These are phyloP conservation scores for Hortiboletus rubellus DNA, from an alignment of 1,284 basidiomycete genomes.

Conservation along the genomic window DNA sequence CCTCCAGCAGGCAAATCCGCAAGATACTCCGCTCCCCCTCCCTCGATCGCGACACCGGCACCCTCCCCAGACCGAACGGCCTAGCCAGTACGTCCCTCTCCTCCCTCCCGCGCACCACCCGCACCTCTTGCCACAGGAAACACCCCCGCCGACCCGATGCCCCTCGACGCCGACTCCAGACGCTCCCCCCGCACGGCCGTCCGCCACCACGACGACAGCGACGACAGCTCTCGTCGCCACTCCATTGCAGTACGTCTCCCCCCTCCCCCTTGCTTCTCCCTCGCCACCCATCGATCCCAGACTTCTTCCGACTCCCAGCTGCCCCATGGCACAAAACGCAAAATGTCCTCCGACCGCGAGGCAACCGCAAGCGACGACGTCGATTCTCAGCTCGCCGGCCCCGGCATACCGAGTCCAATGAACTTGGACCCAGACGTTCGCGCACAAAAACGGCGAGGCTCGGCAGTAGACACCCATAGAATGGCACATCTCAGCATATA, in stretches of 20 bases:
- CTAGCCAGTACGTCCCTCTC: conserved; percentile 23
- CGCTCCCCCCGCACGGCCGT: conserved; percentile 25
- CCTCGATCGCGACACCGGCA: conserved; percentile 31
- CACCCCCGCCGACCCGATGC: conserved; percentile 41
- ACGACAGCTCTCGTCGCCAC: conserved; percentile 65
- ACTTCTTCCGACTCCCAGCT: conserved; percentile 41
- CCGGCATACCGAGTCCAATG: conserved; percentile 59
- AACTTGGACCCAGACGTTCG: conserved; percentile 61
- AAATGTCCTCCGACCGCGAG: conserved; percentile 70
- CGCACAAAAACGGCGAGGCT: conserved; percentile 75
- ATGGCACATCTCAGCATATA: conserved; percentile 70
- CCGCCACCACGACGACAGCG: conserved; percentile 49
- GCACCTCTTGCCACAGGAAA: conserved; percentile 28
- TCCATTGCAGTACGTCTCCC: conserved; percentile 55
- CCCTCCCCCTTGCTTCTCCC: not conserved
- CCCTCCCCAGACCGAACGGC: conserved; percentile 21
- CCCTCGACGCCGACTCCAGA: conserved; percentile 41
- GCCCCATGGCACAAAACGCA: conserved; percentile 71
- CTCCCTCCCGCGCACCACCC: not conserved
- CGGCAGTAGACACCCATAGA: conserved; percentile 70
- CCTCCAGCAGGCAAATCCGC: conserved; percentile 45
- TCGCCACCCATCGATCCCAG: conserved; percentile 15
- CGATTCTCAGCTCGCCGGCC: conserved; percentile 67
- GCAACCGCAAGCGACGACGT: conserved; percentile 55
- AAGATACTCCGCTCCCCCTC: conserved; percentile 56